Percentiles rank a stretch among this genome's conserved stretches.
These are phyloP conservation scores for Suhomyces coccinellae DNA, from an alignment of 1,139 yeast species.

Conservation along the genomic window DNA sequence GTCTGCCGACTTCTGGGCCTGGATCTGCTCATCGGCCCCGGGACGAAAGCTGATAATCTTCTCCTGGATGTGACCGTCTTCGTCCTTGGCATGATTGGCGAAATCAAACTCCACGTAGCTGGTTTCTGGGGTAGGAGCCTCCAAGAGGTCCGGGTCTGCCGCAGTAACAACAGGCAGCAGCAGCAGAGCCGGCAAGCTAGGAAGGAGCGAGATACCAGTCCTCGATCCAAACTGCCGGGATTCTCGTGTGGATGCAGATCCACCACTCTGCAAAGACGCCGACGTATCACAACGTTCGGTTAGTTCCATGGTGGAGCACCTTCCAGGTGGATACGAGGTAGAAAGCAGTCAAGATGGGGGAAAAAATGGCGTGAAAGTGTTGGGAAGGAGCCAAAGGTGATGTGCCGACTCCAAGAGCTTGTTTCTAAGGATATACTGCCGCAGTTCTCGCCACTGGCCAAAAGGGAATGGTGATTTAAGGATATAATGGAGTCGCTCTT, in stretches of 20 bases:
- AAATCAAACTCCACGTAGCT: constrained; percentile 36
- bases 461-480: background rate
- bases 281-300: constrained; percentile 8
- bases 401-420: too few relatives aligned
- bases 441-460: too few relatives aligned
- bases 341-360: background rate
- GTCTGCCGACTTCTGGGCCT: background rate
- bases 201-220: constrained; percentile 21
- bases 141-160: background rate
- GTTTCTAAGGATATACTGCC: too few relatives aligned
- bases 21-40: constrained; percentile 10
- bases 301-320: constrained; percentile 6
- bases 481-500: background rate
- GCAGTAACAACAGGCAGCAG: background rate
- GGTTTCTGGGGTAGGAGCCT: constrained; percentile 8
- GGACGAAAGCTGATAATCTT: constrained; percentile 10
- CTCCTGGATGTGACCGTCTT: constrained; percentile 11
- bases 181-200: constrained; percentile 19
- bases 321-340: background rate
- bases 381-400: too few relatives aligned
- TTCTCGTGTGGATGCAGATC: constrained; percentile 9
- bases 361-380: background rate
- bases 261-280: constrained; percentile 7
- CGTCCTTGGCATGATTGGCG: constrained; percentile 14
- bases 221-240: constrained; percentile 18